A percentile compares a stretch with the other conserved stretches of the same genome.
These are phyloP conservation scores for Paxillus involutus DNA, from an alignment of 768 basidiomycete species.

Conservation along the genomic window DNA sequence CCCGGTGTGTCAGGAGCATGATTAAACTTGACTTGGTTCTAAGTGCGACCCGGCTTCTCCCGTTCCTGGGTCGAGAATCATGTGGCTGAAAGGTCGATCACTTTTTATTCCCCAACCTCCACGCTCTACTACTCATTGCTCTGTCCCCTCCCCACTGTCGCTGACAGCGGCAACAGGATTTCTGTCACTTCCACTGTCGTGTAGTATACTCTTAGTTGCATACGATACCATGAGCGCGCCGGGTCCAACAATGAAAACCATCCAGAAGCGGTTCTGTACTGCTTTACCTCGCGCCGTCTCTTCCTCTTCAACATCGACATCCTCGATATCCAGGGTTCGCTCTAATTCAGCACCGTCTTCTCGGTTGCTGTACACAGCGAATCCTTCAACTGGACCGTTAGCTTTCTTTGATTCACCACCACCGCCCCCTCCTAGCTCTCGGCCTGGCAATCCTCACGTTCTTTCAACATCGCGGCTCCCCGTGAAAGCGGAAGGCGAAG, in stretches of 20 bases:
- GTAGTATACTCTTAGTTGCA: background rate
- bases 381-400: slow-evolving; percentile 29
- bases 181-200: background rate
- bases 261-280: slow-evolving; percentile 52
- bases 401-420: slow-evolving; percentile 42
- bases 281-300: slow-evolving; percentile 38
- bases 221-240: slow-evolving; percentile 33
- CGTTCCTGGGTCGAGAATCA: slow-evolving; percentile 1
- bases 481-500: slow-evolving; percentile 46
- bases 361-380: slow-evolving; percentile 43
- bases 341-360: slow-evolving; percentile 42
- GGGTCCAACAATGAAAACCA: slow-evolving; percentile 45
- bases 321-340: slow-evolving; percentile 38
- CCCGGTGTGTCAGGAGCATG: too few species aligned
- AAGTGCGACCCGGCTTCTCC: slow-evolving; percentile 17
- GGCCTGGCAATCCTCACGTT: slow-evolving; percentile 39
- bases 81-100: slow-evolving; percentile 1
- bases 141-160: slow-evolving; percentile 3
- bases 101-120: background rate
- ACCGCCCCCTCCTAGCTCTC: slow-evolving; percentile 39
- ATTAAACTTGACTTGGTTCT: background rate
- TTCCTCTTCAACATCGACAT: slow-evolving; percentile 28
- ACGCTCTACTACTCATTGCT: background rate
- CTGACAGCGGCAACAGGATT: slow-evolving; percentile 12
- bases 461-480: slow-evolving; percentile 44